phyloP scores from a whole-genome alignment of 2,329 filamentous ascomycete genomes.

The Ceratocystis harringtonii region DNA sequence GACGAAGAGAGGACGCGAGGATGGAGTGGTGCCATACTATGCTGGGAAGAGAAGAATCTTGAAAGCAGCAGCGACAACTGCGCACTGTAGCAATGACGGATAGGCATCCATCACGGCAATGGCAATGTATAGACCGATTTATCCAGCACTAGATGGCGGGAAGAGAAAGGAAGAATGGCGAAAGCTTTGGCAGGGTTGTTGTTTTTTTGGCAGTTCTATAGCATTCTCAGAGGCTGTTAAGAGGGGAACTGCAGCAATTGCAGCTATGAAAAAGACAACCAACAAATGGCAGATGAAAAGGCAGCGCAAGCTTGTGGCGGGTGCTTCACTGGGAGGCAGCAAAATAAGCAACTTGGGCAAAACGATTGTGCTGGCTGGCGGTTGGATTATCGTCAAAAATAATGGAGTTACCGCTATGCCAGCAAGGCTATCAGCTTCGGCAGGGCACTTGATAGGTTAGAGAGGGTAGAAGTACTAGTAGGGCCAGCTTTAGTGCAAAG shows the following conservation, averaged over 20 bases:
- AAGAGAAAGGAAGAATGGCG: not conserved
- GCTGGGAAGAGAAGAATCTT: conserved; percentile 88
- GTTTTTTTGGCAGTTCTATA: not conserved
- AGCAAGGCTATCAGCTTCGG: no score
- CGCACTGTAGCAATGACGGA: conserved; percentile 79
- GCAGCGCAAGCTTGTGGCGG: not conserved
- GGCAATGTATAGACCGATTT: not conserved
- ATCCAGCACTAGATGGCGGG: not conserved
- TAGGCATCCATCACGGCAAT: conserved; percentile 55
- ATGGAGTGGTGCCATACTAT: conserved; percentile 54
- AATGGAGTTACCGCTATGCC: no score
- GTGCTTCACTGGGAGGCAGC: not conserved
- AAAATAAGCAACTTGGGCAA: not conserved
- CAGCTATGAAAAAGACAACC: not conserved
- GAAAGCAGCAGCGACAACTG: conserved; percentile 69
- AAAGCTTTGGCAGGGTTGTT: conserved; percentile 3
- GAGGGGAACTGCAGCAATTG: not conserved
- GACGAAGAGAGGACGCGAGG: not conserved
- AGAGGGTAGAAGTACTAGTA: no score
- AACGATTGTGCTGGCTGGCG: not conserved
- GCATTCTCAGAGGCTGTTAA: not conserved
- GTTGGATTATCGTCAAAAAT: no score
- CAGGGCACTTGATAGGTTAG: no score
- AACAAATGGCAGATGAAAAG: not conserved
- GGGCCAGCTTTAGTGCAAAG: not conserved